Conservation (phyloP, 176 grass and related monocot genomes). For the Hordeum vulgare region MorexV3_pseudomolecules_assembly NC_058519.1:25435393-25435892, state of each 20-base stretch:
- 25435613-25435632: conserved; percentile 30
- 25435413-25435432: conserved; percentile 29
- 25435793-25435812: conserved; percentile 41
- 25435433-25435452: neutral
- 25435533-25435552: conserved; percentile 42
- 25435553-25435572: conserved; percentile 36
- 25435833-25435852: conserved; percentile 17
- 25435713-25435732: neutral
- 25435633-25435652: conserved; percentile 21
- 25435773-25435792: conserved; percentile 15
- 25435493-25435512: conserved; percentile 12
- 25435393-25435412: conserved; percentile 65
- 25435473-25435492: neutral
- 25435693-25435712: neutral
- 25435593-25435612: conserved; percentile 14
- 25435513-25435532: conserved; percentile 50
- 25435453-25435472: conserved; percentile 6
- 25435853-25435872: conserved; percentile 16
- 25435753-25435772: neutral
- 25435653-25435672: conserved; percentile 39
- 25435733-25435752: neutral
- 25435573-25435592: conserved; percentile 43
- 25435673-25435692: conserved; percentile 18
- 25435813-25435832: conserved; percentile 72
- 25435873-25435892: conserved; percentile 18